Evolutionary conservation across 1,284 basidiomycete species (phyloP).

Genomic region (Ganoderma meredithae): DNA sequence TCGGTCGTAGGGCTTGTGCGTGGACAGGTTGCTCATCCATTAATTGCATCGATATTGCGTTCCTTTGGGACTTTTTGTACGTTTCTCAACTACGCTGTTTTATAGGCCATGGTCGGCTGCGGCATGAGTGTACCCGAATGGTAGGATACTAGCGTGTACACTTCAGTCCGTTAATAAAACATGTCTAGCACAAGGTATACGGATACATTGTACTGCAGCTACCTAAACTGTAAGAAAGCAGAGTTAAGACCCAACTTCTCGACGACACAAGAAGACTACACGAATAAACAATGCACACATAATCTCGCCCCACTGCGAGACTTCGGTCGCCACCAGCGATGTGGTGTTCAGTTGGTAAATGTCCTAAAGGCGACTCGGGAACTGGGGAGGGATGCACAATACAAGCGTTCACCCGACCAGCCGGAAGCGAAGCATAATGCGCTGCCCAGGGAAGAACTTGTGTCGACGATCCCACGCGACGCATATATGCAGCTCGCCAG

Average conservation of each 20-base stretch:
- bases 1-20: not conserved
- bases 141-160: not conserved
- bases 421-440: slow-evolving; percentile 57
- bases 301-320: not conserved
- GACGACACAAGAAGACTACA: not conserved
- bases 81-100: not conserved
- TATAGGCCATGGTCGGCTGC: too few species aligned
- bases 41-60: not conserved
- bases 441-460: slow-evolving; percentile 55
- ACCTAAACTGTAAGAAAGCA: not conserved
- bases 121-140: not conserved
- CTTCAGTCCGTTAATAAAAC: not conserved
- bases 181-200: not conserved
- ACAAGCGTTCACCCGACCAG: slow-evolving; percentile 47
- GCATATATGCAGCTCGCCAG: slow-evolving; percentile 58
- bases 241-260: not conserved
- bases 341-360: not conserved
- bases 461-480: slow-evolving; percentile 61
- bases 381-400: not conserved
- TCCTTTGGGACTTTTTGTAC: not conserved
- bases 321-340: not conserved
- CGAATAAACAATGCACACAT: not conserved
- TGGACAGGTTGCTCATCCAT: not conserved
- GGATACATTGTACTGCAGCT: not conserved
- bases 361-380: too few species aligned